phyloP scores from a whole-genome alignment of 2,329 filamentous ascomycete species.

The Ophiostoma sp. region DNA sequence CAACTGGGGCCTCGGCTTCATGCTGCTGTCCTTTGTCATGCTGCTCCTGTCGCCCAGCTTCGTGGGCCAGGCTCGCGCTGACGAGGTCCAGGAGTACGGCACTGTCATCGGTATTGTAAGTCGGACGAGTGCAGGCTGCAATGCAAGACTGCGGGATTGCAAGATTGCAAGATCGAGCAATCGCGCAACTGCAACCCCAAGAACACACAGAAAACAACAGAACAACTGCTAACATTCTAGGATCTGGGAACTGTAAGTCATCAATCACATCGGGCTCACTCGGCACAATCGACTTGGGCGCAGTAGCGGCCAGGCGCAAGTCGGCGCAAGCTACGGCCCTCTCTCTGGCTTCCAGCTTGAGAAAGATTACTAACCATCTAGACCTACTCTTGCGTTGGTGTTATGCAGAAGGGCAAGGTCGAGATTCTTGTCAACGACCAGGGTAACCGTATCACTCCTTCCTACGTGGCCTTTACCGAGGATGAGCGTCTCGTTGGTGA shows the following conservation, averaged over 20 bases:
- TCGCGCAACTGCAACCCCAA: background rate
- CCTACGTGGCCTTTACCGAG: conserved; percentile 94
- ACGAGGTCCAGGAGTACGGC: conserved; percentile 73
- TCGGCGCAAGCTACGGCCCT: background rate
- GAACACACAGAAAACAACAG: background rate
- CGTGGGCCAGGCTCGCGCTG: conserved; percentile 67
- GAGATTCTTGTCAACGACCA: conserved; percentile 96
- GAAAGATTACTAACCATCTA: background rate
- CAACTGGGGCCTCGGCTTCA: conserved; percentile 60
- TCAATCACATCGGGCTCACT: background rate
- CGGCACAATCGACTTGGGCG: background rate
- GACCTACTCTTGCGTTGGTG: conserved; percentile 84
- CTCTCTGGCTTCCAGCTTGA: background rate
- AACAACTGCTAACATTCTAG: conserved; percentile 27
- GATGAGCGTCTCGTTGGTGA: conserved; percentile 96
- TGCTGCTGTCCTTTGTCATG: conserved; percentile 85
- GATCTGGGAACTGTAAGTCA: conserved; percentile 18
- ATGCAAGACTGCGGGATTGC: background rate
- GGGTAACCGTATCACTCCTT: conserved; percentile 90
- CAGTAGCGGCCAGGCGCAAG: conserved; percentile 1
- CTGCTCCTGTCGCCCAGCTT: conserved; percentile 85
- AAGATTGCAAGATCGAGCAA: background rate
- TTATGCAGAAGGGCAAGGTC: conserved; percentile 92
- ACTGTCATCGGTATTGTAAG: conserved; percentile 82
- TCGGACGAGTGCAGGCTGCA: conserved; percentile 30